Percentiles rank a stretch among this genome's conserved stretches.
phyloP scores from a whole-genome alignment of 1,284 basidiomycete genomes.

The Trametes sp. region DNA sequence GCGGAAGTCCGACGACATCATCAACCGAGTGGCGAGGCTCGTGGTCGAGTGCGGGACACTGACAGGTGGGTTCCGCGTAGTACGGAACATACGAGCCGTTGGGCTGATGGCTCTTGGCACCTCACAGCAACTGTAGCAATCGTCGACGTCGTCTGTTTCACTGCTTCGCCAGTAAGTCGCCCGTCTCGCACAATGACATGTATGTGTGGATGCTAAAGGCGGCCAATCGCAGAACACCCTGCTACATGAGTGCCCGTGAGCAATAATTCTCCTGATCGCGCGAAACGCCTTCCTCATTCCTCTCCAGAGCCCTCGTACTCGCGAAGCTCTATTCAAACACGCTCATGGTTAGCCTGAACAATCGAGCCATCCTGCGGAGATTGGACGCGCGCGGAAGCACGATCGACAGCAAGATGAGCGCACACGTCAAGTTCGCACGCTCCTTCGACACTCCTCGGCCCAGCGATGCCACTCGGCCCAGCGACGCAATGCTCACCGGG shows the following conservation, averaged over 20 bases:
- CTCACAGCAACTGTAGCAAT: slow-evolving; percentile 10
- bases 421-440: too few species aligned
- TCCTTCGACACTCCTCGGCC: too few species aligned
- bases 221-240: background rate
- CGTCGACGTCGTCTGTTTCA: slow-evolving; percentile 9
- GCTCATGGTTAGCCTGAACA: slow-evolving; percentile 17
- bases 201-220: too few species aligned
- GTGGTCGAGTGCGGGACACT: slow-evolving; percentile 31
- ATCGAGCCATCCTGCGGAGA: slow-evolving; percentile 12
- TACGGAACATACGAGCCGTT: too few species aligned
- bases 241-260: slow-evolving; percentile 10
- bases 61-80: slow-evolving; percentile 22
- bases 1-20: slow-evolving; percentile 19
- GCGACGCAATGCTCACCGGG: too few species aligned
- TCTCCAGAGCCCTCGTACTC: slow-evolving; percentile 16
- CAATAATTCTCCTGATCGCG: too few species aligned
- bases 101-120: background rate
- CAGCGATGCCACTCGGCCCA: too few species aligned
- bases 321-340: slow-evolving; percentile 25
- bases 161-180: background rate
- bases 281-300: too few species aligned
- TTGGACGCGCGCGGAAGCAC: background rate
- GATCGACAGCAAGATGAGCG: too few species aligned
- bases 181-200: background rate
- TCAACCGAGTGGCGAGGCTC: slow-evolving; percentile 27